Base-by-base conservation (phyloP, 2,329 filamentous ascomycete species). In the Cryphonectria radicalis region DNA sequence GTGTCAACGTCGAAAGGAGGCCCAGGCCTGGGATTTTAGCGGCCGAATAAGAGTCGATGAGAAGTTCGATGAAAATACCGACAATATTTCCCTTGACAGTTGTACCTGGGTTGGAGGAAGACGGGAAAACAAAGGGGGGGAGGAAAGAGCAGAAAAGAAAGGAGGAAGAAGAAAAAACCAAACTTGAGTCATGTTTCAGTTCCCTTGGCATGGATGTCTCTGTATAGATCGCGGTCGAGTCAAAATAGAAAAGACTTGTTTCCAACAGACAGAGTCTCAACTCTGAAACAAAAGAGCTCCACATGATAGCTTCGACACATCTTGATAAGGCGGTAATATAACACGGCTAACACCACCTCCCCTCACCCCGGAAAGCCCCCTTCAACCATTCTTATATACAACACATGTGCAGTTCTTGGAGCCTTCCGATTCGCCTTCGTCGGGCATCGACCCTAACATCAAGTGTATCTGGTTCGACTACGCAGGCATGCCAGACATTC, bases 131-230 rank as follows among this genome's bases (percentile, higher is more conserved):
- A 40, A 40, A 10, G 4, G 37, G 37, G 37, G 37, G 2, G 14
- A 32, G 46, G 46, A 22, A 22, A 55, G 37, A 28, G 22, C 4
- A 22, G 1, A 25, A 17, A 2, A 17, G 14, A 40, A 32, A 17
- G 13, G 8, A 17, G 10, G 13, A 22, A n/a, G 14, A 42, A 32
- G 32, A n/a, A 13, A 22, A 35, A 60, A 35, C 32, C 32, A 35
- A 35, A 37, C 40, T 43, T n/a, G 65, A 67, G 65, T 67, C 65
- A 67, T 67, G 65, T 67, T 59, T 67, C 53, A 67, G 64, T 19
- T 3, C 28, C 28, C 25, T 8, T 28, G 10, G 60, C 60, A 42
- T n/a, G 32, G 60, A 22, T 13, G 22, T n/a, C 22, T 42, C 6
- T 28, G 25, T 59, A 13, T 19, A 14, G 42, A 22, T 60, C 28